phyloP scores from a whole-genome alignment of 2,329 filamentous ascomycete genomes.

The Penicillium sp. region DNA sequence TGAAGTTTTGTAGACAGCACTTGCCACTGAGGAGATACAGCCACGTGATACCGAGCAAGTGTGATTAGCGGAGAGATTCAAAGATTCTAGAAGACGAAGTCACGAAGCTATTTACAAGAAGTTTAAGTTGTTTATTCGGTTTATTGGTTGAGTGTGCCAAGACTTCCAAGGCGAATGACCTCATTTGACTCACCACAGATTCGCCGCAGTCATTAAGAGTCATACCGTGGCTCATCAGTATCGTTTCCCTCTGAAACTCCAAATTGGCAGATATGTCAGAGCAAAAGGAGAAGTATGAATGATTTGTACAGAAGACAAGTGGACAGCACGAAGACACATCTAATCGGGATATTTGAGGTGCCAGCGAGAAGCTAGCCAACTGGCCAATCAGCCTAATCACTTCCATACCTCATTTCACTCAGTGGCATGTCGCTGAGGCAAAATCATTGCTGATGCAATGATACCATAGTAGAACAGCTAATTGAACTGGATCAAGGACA shows the following conservation, averaged over 20 bases:
- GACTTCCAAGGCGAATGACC: constrained; percentile 7
- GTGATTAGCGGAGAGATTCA: background rate
- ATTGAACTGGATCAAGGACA: no score
- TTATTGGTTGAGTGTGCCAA: constrained; percentile 3
- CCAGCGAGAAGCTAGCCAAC: no score
- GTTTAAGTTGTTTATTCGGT: constrained; percentile 1
- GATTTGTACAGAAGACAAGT: no score
- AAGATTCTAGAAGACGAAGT: constrained; percentile 1
- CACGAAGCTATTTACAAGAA: background rate
- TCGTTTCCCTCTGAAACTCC: background rate
- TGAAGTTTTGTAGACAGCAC: background rate
- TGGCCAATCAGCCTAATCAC: no score
- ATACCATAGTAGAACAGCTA: no score
- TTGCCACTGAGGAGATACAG: background rate
- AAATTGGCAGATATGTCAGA: background rate
- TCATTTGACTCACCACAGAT: constrained; percentile 9
- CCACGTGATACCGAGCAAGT: constrained; percentile 2
- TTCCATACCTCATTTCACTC: no score
- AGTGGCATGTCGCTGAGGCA: no score
- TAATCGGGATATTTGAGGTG: no score
- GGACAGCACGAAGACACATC: no score
- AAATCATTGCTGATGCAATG: no score
- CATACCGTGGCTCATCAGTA: background rate
- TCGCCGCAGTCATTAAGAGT: background rate
- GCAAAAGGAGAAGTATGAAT: no score